Conservation (phyloP, 208 protist species). For the Acanthamoeba healyi region DNA sequence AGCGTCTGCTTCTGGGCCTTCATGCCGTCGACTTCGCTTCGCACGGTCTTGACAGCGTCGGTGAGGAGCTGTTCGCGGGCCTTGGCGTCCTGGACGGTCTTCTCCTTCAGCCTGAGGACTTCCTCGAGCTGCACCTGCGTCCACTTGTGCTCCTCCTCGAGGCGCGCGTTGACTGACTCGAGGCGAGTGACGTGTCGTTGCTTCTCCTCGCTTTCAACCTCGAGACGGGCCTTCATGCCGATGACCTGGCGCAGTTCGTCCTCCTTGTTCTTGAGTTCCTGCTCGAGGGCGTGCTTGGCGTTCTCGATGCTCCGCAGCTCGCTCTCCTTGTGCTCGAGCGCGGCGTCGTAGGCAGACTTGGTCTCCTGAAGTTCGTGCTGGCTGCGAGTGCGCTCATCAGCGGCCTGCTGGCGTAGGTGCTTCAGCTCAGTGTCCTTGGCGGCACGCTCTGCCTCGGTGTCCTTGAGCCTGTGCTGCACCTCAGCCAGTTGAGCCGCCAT, state of each 20-base stretch:
- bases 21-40: conserved; percentile 1
- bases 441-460: neutral
- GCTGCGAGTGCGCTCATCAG: neutral
- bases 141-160: conserved; percentile 9
- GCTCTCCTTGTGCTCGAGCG: conserved; percentile 23
- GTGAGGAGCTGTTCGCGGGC: neutral
- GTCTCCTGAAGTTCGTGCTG: conserved; percentile 28
- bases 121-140: neutral
- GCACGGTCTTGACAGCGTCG: neutral
- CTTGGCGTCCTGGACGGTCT: neutral
- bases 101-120: neutral
- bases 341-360: neutral
- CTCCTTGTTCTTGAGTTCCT: conserved; percentile 7
- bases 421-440: neutral
- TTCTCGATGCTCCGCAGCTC: conserved; percentile 15
- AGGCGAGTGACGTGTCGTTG: neutral
- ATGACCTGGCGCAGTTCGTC: conserved; percentile 31
- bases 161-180: conserved; percentile 5
- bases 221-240: conserved; percentile 28
- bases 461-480: neutral
- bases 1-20: conserved; percentile 28
- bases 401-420: neutral
- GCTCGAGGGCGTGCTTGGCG: neutral
- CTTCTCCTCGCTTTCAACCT: conserved; percentile 26
- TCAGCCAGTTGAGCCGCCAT: neutral